Percentiles rank a stretch among this genome's conserved stretches.
phyloP scores from a whole-genome alignment of 768 basidiomycete genomes.

The Rhizopogon roseolus region DNA sequence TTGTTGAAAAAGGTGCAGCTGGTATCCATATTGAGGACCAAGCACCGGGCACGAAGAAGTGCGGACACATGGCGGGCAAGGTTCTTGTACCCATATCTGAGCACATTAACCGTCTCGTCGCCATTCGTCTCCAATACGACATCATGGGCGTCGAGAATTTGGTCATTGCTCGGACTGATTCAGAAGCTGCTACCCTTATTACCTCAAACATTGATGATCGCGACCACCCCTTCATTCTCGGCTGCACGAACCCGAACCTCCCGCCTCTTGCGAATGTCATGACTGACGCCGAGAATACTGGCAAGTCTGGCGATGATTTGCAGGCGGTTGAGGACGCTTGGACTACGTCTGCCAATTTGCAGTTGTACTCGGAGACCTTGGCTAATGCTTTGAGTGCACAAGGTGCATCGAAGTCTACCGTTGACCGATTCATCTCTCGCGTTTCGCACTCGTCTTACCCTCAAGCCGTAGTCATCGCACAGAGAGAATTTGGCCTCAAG shows the following conservation, averaged over 20 bases:
- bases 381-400: conserved; percentile 62
- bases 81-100: conserved; percentile 96
- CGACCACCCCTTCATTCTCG: conserved; percentile 97
- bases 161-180: conserved; percentile 90
- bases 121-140: conserved; percentile 95
- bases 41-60: conserved; percentile 96
- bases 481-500: conserved; percentile 71
- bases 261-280: conserved; percentile 74
- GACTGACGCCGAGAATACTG: conserved; percentile 77
- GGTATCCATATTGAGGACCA: conserved; percentile 99
- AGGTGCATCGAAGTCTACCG: conserved; percentile 40
- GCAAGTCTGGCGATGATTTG: conserved; percentile 73
- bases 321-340: conserved; percentile 89
- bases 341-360: conserved; percentile 72
- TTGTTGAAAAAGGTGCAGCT: conserved; percentile 97
- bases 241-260: conserved; percentile 72
- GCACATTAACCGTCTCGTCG: conserved; percentile 97
- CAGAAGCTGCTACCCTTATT: conserved; percentile 96
- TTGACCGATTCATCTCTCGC: conserved; percentile 60
- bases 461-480: conserved; percentile 69
- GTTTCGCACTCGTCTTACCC: conserved; percentile 66
- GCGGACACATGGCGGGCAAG: conserved; percentile 92
- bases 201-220: conserved; percentile 94
- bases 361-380: conserved; percentile 72
- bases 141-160: conserved; percentile 98